Base-by-base conservation (phyloP, 192 early-diverging fungal genomes). In the Gryganskiella cystojenkinii region DNA sequence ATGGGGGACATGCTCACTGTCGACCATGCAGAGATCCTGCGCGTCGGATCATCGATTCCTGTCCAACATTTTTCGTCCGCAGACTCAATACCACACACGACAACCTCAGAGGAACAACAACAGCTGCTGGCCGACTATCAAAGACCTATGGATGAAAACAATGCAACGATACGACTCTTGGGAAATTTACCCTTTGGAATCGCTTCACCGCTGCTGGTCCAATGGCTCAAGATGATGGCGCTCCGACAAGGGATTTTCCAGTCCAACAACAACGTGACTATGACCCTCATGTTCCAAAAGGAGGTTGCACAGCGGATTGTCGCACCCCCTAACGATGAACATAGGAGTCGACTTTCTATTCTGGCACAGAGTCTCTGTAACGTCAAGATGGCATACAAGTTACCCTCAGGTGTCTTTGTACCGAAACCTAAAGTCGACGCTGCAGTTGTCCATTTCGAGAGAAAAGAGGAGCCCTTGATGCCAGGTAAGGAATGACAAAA, bases 241-340 rank as follows among this genome's bases (percentile, higher is more conserved):
- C 47, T 64, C 9, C 62, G 52, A 30, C 60, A 88, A 45, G 93
- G 93, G 0, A 81, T 94, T 24, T 94, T 94, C 55, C 73, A 80
- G 8, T 50, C 67, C 22, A 51, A 69, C 8, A 78, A 78, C 27
- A 53, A 60, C 0, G 66, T 78, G n/a, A 84, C 84, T 24, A 93
- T 94, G 92, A 89, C 92, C 22, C 78, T 94, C 22, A 94, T 94
- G 93, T 94, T 94, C 75, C 93, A 94, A 76, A 89, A 89, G 54
- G 93, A 94, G 65, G 92, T 94, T 15, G 93, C 84, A 24, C 73
- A 88, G 47, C 84, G 92, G 13, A 88, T 94, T 25, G 76, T 74
- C 6, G 93, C 93, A 4, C 61, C 64, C 0, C 70, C 82, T 5
- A 81, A 67, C 7, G 87, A 84, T 25, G 61, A 81, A 1, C 51